A percentile compares a stretch with the other conserved stretches of the same genome.
These are phyloP conservation scores for Globisporangium okanoganense DNA, from an alignment of 352 stramenopile species.

Conservation along the genomic window DNA sequence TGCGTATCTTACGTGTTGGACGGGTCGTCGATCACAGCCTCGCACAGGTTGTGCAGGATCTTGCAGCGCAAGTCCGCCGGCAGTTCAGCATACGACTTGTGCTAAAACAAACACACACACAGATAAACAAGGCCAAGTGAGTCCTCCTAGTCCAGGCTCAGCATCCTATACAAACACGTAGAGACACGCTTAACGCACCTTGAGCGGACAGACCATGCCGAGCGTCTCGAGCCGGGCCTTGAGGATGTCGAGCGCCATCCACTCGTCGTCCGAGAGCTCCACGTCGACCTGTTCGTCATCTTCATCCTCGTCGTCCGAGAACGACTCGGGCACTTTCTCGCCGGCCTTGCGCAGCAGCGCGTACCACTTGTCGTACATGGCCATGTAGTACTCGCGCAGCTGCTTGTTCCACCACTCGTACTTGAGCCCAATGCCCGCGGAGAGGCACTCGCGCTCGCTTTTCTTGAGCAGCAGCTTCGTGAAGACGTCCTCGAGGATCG, in stretches of 20 bases:
- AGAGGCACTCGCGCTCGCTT: slow-evolving; percentile 73
- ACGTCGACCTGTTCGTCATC: slow-evolving; percentile 49
- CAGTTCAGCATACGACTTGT: slow-evolving; percentile 73
- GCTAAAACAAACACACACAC: slow-evolving; percentile 23
- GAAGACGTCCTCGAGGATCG: slow-evolving; percentile 79
- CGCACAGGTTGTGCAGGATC: slow-evolving; percentile 79
- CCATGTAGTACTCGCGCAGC: slow-evolving; percentile 77
- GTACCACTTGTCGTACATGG: slow-evolving; percentile 82
- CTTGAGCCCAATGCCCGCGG: slow-evolving; percentile 71
- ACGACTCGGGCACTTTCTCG: slow-evolving; percentile 57
- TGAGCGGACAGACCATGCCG: slow-evolving; percentile 49
- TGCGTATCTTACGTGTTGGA: slow-evolving; percentile 46
- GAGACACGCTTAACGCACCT: slow-evolving; percentile 23
- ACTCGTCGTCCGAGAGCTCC: slow-evolving; percentile 78
- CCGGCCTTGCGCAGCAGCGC: slow-evolving; percentile 67
- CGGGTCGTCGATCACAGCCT: slow-evolving; percentile 76
- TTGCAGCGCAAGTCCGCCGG: slow-evolving; percentile 70
- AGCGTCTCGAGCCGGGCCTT: slow-evolving; percentile 50
- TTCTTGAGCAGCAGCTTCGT: slow-evolving; percentile 85
- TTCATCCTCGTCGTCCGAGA: slow-evolving; percentile 66
- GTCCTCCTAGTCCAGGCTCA: background rate
- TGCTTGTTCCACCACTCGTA: slow-evolving; percentile 90
- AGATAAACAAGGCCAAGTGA: background rate
- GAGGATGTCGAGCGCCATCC: slow-evolving; percentile 59
- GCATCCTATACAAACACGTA: background rate